A percentile compares a stretch with the other conserved stretches of the same genome.
Conservation (phyloP, 805 yeast genomes). For the Metschnikowia arizonensis region DNA sequence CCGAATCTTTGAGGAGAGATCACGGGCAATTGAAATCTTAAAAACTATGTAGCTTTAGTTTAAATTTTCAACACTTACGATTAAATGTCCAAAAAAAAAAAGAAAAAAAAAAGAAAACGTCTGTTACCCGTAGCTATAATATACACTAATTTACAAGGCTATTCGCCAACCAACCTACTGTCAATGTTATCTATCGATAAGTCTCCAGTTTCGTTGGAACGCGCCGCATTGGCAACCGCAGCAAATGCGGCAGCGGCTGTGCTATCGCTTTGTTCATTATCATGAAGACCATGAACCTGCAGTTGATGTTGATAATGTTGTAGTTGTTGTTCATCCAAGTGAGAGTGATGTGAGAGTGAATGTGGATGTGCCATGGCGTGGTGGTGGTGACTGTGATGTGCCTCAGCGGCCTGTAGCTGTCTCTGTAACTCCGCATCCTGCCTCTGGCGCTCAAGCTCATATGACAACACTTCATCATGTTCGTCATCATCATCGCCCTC, state of each 20-base stretch:
- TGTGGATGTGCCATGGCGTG: conserved; percentile 15
- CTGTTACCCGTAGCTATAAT: conserved; percentile 5
- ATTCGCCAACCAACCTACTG: conserved; percentile 43
- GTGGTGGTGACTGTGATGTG: conserved; percentile 12
- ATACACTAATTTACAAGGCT: conserved; percentile 21
- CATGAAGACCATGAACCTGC: conserved; percentile 26
- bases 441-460: conserved; percentile 19
- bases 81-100: neutral
- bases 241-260: conserved; percentile 40
- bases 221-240: conserved; percentile 34
- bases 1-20: conserved; percentile 57
- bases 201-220: conserved; percentile 27
- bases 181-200: conserved; percentile 44
- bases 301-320: conserved; percentile 26
- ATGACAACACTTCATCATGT: conserved; percentile 22
- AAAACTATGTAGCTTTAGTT: conserved; percentile 11
- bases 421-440: conserved; percentile 22
- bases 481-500: conserved; percentile 23
- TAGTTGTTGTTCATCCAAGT: conserved; percentile 25
- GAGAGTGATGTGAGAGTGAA: conserved; percentile 21
- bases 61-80: neutral
- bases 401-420: conserved; percentile 21
- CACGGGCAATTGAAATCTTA: conserved; percentile 35
- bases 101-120: too few species aligned
- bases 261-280: conserved; percentile 17